These are phyloP conservation scores for Guyanaporus albipodus DNA, from an alignment of 768 basidiomycete species.

Conservation along the genomic window DNA sequence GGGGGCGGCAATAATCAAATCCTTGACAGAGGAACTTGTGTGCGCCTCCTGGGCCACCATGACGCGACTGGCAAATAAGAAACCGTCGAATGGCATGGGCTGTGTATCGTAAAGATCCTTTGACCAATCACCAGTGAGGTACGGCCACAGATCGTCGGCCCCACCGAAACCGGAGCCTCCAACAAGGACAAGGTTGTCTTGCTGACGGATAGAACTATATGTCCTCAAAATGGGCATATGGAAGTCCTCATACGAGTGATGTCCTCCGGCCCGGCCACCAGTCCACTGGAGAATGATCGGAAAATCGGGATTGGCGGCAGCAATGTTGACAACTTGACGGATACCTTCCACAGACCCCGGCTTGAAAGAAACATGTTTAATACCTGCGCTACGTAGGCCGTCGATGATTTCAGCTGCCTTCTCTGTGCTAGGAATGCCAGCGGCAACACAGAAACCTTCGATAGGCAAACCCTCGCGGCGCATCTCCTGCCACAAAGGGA, in stretches of 20 bases:
- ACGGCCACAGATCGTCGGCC: constrained; percentile 94
- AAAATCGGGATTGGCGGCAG: constrained; percentile 89
- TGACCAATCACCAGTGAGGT: constrained; percentile 95
- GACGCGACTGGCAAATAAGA: constrained; percentile 92
- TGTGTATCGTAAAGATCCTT: constrained; percentile 74
- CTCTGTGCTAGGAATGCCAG: constrained; percentile 94
- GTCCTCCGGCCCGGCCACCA: constrained; percentile 96
- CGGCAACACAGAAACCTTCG: constrained; percentile 99
- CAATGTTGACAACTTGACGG: constrained; percentile 95
- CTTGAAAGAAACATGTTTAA: constrained; percentile 97
- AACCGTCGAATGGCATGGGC: constrained; percentile 98
- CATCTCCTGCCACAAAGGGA: constrained; percentile 98
- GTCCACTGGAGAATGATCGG: constrained; percentile 99
- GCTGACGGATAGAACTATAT: constrained; percentile 85
- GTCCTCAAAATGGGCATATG: constrained; percentile 92
- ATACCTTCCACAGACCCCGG: constrained; percentile 98
- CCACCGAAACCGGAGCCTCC: constrained; percentile 96
- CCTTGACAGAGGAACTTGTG: constrained; percentile 91
- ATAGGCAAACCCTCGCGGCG: constrained; percentile 90
- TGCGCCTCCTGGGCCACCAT: constrained; percentile 99
- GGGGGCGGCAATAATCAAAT: constrained; percentile 90
- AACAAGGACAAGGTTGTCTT: constrained; percentile 84
- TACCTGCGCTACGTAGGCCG: constrained; percentile 75
- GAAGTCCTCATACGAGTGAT: constrained; percentile 98
- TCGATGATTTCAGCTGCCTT: constrained; percentile 96